These are phyloP conservation scores for Streptanthus diversifolius DNA, from an alignment of 345 rosid species.

Conservation along the genomic window DNA sequence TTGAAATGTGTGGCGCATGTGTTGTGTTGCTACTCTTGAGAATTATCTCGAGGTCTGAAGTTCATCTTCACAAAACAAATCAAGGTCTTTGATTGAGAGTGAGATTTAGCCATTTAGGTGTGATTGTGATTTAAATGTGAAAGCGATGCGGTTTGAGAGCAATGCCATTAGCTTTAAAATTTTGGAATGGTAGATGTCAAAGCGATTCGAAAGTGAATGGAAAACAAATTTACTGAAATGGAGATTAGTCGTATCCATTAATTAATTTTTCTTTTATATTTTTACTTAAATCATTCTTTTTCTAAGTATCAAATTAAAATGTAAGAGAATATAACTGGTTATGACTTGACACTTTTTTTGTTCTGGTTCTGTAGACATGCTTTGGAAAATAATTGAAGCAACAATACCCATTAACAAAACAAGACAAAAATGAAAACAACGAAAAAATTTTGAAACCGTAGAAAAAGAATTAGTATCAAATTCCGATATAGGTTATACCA, in stretches of 20 bases:
- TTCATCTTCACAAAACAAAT: neutral
- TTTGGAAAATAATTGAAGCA: neutral
- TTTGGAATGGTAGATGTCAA: too few relatives aligned
- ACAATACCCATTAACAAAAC: neutral
- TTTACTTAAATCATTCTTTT: neutral
- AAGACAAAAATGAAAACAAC: neutral
- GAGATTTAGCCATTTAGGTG: neutral
- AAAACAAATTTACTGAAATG: too few relatives aligned
- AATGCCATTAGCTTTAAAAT: too few relatives aligned
- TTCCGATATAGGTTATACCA: constrained; percentile 4
- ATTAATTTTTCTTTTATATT: too few relatives aligned
- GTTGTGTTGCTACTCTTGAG: neutral
- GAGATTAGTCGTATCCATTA: too few relatives aligned
- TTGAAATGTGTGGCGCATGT: neutral
- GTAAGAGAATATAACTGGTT: neutral
- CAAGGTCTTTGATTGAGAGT: neutral
- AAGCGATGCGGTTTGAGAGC: too few relatives aligned
- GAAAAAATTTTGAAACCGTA: neutral
- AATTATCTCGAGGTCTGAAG: neutral
- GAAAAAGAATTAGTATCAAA: constrained; percentile 11
- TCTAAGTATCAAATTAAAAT: neutral
- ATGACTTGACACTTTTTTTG: neutral
- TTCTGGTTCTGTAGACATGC: neutral
- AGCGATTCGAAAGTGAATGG: too few relatives aligned
- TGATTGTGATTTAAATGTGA: too few relatives aligned